A percentile compares a stretch with the other conserved stretches of the same genome.
phyloP scores from a whole-genome alignment of 1,139 yeast genomes.

The Lodderomyces orthopsilosis region DNA sequence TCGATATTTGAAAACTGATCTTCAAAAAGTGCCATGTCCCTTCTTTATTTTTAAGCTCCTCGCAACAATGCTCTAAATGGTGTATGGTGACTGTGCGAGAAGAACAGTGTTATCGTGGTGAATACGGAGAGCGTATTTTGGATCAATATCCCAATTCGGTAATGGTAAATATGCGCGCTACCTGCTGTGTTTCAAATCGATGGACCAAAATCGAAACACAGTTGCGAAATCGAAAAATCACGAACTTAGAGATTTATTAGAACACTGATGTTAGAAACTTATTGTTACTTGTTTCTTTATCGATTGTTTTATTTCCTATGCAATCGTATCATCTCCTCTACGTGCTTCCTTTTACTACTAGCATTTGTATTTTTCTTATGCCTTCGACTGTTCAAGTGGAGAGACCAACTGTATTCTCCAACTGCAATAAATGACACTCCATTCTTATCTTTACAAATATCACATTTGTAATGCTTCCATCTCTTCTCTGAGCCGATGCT shows the following conservation, averaged over 20 bases:
- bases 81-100: not conserved
- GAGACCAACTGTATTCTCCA: constrained; percentile 69
- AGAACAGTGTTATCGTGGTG: not conserved
- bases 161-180: constrained; percentile 1
- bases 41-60: not conserved
- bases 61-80: not conserved
- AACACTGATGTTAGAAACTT: too few species aligned
- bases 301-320: constrained; percentile 2
- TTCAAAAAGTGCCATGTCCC: constrained; percentile 19
- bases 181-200: not conserved
- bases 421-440: constrained; percentile 62
- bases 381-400: constrained; percentile 64
- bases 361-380: constrained; percentile 40
- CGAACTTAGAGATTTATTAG: too few species aligned
- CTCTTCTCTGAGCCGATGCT: constrained; percentile 35
- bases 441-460: constrained; percentile 56
- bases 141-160: not conserved
- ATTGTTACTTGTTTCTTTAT: not conserved
- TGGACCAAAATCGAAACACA: too few species aligned
- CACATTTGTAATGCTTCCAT: constrained; percentile 74
- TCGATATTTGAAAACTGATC: constrained; percentile 28
- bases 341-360: constrained; percentile 18
- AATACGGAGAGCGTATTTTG: not conserved
- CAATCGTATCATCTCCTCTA: constrained; percentile 9
- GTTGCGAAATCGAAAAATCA: too few species aligned